Base-by-base conservation (phyloP, 371 early-diverging fungal species). In the Rhizopus sp. region DNA sequence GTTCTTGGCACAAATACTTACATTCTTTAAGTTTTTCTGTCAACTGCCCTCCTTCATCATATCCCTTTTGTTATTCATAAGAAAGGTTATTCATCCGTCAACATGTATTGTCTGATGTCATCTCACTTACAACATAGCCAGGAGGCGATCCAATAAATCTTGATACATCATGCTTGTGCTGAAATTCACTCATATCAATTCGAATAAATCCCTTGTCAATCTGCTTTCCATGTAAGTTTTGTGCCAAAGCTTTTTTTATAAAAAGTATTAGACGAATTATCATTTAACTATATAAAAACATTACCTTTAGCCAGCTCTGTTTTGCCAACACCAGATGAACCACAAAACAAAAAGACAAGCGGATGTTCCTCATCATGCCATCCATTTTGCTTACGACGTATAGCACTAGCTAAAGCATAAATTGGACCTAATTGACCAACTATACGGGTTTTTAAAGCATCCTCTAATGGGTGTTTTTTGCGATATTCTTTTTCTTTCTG, bases 321-420 rank as follows among this genome's bases (percentile, higher is more conserved):
- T 64, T 89, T 89, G 40, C 90, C 90, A 17, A 88, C 84, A 56
- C 90, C 90, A 16, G 87, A 85, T 9, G 87, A 84, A 13, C 90
- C 90, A 52, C 88, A 77, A 57, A 89, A 86, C 53, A 89, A 59
- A 62, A 89, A 89, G 0, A 87, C 90, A 35, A 90, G 70, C 0
- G 91, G 91, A 60, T 82, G 82, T 32, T 87, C 82, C 51, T 81
- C 75, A 54, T 82, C 80, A 45, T 78, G 75, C 78, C 89, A 83
- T 1, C 88, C 88, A 41, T 87, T 86, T 57, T 86, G 81, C 45
- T 82, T 82, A 16, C 84, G 70, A 16, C 87, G 60, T 57, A 90
- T 85, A 0, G 87, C 81, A 47, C 83, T 74, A 5, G 82, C 80
- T 34, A 90, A 66, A 3, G 81, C 76, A 67, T 81, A 69, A 30